phyloP scores from a whole-genome alignment of 2,329 filamentous ascomycete genomes.

The Ophioceras dolichostomum region DNA sequence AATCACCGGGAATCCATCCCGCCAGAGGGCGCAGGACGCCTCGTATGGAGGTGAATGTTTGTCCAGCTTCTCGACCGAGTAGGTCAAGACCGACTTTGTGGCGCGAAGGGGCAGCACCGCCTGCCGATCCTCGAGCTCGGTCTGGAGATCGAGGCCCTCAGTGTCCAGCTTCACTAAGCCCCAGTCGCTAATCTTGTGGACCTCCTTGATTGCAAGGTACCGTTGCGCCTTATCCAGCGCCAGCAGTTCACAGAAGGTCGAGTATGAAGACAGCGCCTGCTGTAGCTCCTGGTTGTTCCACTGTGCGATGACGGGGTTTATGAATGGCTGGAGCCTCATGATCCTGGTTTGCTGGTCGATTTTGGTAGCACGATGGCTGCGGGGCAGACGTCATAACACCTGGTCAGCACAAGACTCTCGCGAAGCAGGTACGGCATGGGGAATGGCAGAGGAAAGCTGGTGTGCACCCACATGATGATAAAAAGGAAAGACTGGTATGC shows the following conservation, averaged over 20 bases:
- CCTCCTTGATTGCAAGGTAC: conserved; percentile 58
- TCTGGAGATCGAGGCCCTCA: conserved; percentile 69
- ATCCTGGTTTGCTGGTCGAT: conserved; percentile 62
- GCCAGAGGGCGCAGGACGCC: conserved; percentile 73
- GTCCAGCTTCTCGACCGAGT: conserved; percentile 80
- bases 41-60: conserved; percentile 61
- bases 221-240: conserved; percentile 69
- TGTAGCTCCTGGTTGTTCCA: conserved; percentile 67
- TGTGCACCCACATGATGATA: conserved; percentile 67
- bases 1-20: conserved; percentile 66
- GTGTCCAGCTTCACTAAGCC: conserved; percentile 62
- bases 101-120: conserved; percentile 67
- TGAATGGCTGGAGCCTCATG: conserved; percentile 60
- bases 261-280: conserved; percentile 58
- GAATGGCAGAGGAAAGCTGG: too few relatives aligned
- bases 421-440: background rate
- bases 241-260: conserved; percentile 67
- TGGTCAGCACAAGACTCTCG: background rate
- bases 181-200: conserved; percentile 75
- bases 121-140: conserved; percentile 63
- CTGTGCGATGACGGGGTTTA: conserved; percentile 67
- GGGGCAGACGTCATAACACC: background rate
- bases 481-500: conserved; percentile 87
- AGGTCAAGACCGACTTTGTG: conserved; percentile 85
- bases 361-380: conserved; percentile 65